Base-by-base conservation (phyloP, 2,329 filamentous ascomycete genomes). In the Aspergillus jensenii region DNA sequence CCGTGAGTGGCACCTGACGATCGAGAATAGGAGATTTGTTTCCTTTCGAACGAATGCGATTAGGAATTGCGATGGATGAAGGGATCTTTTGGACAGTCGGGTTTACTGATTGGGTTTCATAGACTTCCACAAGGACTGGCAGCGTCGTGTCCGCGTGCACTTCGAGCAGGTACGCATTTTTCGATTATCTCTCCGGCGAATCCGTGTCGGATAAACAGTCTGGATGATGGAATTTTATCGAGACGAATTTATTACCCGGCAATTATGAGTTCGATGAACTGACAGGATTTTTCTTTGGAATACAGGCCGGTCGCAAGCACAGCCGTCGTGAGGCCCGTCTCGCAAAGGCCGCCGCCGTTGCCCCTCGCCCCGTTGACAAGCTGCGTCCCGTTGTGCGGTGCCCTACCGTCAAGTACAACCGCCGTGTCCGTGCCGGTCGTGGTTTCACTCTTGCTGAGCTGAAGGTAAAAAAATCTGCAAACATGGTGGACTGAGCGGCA, bases 51-150 rank as follows among this genome's bases (percentile, higher is more conserved):
- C 43, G 43, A 55, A 48, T 27, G 43, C 40, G 41, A 55, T 35
- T 6, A 19, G 27, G 33, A 37, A 50, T 11, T 50, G 46, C 59
- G 14, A 52, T 45, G 44, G 23, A 19, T 15, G 54, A 67, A 52
- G 60, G 55, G 52, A 39, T 31, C 40, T 39, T 40, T 65, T 59
- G 56, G 27, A 31, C 44, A 58, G 57, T 56, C 56, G 48, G 46
- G 46, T 67, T 59, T 54, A 59, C 68, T 75, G 65, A 74, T 64
- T 45, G 46, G 12, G 19, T 39, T 66, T 70, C 61, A 43, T 76
- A 95, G 90, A 97, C 81, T 96, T 96, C 91, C 93, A 91, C 84
- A 97, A 96, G 91, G 93, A 99, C 87, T 99, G 95, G 95, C 93
- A 98, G 84, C 91, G 92, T 84, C 91, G 93, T 84, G 95, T 99